A percentile compares a stretch with the other conserved stretches of the same genome.
Conservation (phyloP, 2,329 filamentous ascomycete genomes). For the Aspergillus neotritici region DNA sequence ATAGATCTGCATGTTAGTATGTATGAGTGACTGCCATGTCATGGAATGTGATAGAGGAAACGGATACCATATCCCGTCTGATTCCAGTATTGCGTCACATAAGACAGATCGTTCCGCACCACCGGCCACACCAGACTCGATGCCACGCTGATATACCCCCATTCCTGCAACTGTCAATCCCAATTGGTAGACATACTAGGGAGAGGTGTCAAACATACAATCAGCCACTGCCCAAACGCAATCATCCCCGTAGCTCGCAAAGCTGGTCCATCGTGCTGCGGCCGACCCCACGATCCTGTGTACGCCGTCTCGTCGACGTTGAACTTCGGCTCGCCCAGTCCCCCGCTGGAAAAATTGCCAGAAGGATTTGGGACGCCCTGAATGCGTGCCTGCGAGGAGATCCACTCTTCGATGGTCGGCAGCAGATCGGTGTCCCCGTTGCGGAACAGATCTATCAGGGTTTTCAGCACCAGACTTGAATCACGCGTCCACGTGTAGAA, state of each 20-base stretch:
- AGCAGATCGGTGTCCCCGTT: conserved; percentile 56
- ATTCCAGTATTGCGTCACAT: conserved; percentile 53
- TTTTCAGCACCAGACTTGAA: conserved; percentile 64
- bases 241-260: conserved; percentile 69
- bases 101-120: conserved; percentile 68
- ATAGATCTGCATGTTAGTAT: conserved; percentile 50
- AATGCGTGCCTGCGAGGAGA: conserved; percentile 60
- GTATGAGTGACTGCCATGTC: not conserved
- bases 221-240: conserved; percentile 65
- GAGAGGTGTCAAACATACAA: conserved; percentile 33
- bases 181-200: not conserved
- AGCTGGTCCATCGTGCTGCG: conserved; percentile 73
- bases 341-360: conserved; percentile 47
- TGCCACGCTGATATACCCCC: conserved; percentile 52
- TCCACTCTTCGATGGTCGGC: conserved; percentile 60
- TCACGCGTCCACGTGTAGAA: conserved; percentile 77
- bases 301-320: conserved; percentile 59
- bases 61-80: conserved; percentile 52
- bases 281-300: conserved; percentile 64
- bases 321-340: conserved; percentile 69
- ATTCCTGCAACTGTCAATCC: conserved; percentile 30
- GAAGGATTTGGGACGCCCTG: conserved; percentile 66
- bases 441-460: conserved; percentile 61
- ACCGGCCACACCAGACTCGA: conserved; percentile 63
- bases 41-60: too few relatives aligned